Evolutionary conservation across 805 yeast species (phyloP), one percentile per base, ranked within the genome.

Genomic region (Candida succiphila): DNA sequence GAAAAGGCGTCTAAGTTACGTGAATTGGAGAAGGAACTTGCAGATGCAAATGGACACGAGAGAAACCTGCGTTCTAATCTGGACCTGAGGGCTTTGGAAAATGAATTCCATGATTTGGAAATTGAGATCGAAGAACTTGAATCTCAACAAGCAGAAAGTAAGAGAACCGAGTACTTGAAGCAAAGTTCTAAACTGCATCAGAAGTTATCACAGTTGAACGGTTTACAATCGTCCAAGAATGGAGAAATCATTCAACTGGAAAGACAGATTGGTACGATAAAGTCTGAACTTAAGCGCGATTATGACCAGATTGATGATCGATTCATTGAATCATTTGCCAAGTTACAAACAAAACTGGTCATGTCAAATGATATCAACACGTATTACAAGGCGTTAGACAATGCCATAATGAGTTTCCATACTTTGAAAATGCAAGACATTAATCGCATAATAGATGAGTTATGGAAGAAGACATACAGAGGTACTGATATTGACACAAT

Each of bases 401-500:
- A 73, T 41, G 95, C 97, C 0, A 89, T 92, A 31, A 88, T 92
- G 95, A 78, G 78, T 48, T 89, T 75, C 51, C 99, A 92, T 54
- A 72, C 84, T 37, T 59, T 80, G 38, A 92, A 92, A 52, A 92
- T 92, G 98, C 76, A 76, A 45, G 95, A 87, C 45, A 86, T 89
- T 45, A 92, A 92, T 58, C 65, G 81, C 38, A 81, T 86, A 23
- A 64, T 92, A 29, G 92, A 85, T 46, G 96, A 88, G 48, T 59
- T 92, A 27, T 92, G 99, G 99, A 83, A 85, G 42, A 74, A 73
- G 32, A 92, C 99, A 0, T 92, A 92, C 50, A 80, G 81, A 42
- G 98, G 98, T 2, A 81, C 96, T 2, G 99, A 92, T 57, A 86
- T 92, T 30, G 96, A 92, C 50, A 75, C 94, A 0, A 87, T 92